Conservation (phyloP, 345 rosid species). For the Streptanthus diversifolius region DNA sequence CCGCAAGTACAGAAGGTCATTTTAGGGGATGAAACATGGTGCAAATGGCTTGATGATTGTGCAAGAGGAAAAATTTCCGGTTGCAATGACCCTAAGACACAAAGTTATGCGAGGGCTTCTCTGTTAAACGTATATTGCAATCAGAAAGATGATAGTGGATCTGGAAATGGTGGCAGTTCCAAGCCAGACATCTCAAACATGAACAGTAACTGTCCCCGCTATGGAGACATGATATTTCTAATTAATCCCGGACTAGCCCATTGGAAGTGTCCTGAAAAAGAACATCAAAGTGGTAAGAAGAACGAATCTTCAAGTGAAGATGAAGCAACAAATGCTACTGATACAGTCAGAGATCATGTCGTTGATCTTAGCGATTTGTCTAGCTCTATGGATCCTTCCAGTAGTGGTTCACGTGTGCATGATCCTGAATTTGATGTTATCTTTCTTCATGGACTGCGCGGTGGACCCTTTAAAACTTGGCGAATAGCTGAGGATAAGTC, state of each 20-base stretch:
- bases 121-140: constrained; percentile 67
- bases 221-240: constrained; percentile 67
- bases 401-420: constrained; percentile 33
- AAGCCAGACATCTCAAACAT: constrained; percentile 37
- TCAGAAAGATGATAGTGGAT: constrained; percentile 38
- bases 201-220: constrained; percentile 54
- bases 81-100: constrained; percentile 74
- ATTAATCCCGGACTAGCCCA: constrained; percentile 82
- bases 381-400: constrained; percentile 36
- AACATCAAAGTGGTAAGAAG: constrained; percentile 30
- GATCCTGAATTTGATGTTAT: constrained; percentile 73
- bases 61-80: constrained; percentile 68
- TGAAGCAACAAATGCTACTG: constrained; percentile 31
- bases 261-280: constrained; percentile 64
- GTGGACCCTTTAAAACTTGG: constrained; percentile 96
- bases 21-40: constrained; percentile 64
- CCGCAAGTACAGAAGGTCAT: constrained; percentile 72
- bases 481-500: constrained; percentile 82
- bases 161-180: constrained; percentile 32
- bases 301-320: constrained; percentile 27
- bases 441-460: constrained; percentile 93
- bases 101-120: constrained; percentile 89
- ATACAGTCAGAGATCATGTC: constrained; percentile 25
- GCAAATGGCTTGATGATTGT: constrained; percentile 94
- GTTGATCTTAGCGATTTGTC: constrained; percentile 32